Evolutionary conservation across 2,329 filamentous ascomycete genomes (phyloP).

Genomic region (Monosporascus sp.): DNA sequence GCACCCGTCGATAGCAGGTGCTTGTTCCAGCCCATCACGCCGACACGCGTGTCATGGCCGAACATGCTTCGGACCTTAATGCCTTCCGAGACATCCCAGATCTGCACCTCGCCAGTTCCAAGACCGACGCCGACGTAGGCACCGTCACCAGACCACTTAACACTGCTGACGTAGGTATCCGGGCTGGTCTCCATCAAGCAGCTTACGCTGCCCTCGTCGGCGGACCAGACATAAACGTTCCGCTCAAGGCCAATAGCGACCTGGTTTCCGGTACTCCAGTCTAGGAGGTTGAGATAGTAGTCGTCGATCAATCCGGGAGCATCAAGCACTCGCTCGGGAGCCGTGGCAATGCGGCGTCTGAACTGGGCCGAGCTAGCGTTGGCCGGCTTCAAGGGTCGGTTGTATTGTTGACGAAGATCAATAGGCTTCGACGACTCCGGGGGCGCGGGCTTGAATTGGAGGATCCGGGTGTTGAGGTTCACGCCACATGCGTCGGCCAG

Average conservation of each 20-base stretch:
- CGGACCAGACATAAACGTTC: constrained; percentile 97
- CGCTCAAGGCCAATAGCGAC: constrained; percentile 96
- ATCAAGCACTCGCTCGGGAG: constrained; percentile 92
- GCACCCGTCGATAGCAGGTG: constrained; percentile 93
- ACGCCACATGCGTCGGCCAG: constrained; percentile 89
- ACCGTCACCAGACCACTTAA: constrained; percentile 97
- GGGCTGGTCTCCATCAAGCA: constrained; percentile 81
- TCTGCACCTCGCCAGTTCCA: constrained; percentile 93
- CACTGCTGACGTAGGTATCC: constrained; percentile 95
- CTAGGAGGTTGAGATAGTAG: constrained; percentile 97
- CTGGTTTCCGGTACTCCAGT: constrained; percentile 98
- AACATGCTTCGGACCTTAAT: constrained; percentile 98
- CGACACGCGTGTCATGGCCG: constrained; percentile 92
- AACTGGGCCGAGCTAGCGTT: constrained; percentile 74
- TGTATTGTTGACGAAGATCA: constrained; percentile 95
- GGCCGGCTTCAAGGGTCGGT: constrained; percentile 81
- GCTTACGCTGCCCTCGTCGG: constrained; percentile 83
- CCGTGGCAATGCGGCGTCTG: constrained; percentile 86
- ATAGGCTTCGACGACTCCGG: constrained; percentile 98
- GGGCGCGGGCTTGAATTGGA: constrained; percentile 97
- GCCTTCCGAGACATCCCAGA: constrained; percentile 96
- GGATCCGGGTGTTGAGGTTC: constrained; percentile 87
- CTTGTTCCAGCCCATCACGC: constrained; percentile 99
- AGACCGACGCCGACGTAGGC: constrained; percentile 95
- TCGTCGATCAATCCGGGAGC: constrained; percentile 94